Evolutionary conservation across 2,329 filamentous ascomycete genomes (phyloP).

Genomic region (Xylaria sp.): DNA sequence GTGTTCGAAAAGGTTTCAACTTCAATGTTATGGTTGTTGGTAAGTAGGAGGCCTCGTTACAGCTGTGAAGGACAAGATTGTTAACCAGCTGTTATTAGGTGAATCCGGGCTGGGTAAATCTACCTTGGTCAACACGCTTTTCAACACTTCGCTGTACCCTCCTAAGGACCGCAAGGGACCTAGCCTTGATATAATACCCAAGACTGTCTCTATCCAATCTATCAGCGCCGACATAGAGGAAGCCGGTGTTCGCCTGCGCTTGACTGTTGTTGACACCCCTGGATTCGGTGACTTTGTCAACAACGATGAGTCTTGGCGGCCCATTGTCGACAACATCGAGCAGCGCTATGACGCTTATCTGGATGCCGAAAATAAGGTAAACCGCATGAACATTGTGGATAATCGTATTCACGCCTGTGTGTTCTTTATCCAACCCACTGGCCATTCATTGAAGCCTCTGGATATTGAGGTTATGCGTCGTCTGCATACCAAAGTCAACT

Average conservation of each 20-base stretch:
- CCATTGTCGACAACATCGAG: conserved; percentile 99
- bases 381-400: conserved; percentile 99
- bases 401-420: conserved; percentile 99
- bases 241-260: conserved; percentile 91
- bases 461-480: conserved; percentile 99
- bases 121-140: conserved; percentile 97
- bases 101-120: conserved; percentile 99
- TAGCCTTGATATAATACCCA: conserved; percentile 96
- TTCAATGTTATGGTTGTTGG: conserved; percentile 99
- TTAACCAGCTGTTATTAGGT: conserved; percentile 59
- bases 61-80: background rate
- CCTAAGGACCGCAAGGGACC: conserved; percentile 98
- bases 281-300: conserved; percentile 99
- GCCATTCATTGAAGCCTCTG: conserved; percentile 96
- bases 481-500: conserved; percentile 99
- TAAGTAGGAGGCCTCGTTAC: conserved; percentile 54
- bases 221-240: conserved; percentile 98
- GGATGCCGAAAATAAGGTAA: conserved; percentile 99
- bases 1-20: conserved; percentile 99
- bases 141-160: conserved; percentile 99
- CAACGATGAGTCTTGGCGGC: conserved; percentile 99
- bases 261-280: conserved; percentile 97
- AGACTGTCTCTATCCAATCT: conserved; percentile 93
- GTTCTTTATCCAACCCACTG: conserved; percentile 99
- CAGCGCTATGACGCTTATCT: conserved; percentile 98